phyloP scores from a whole-genome alignment of 208 protist species.

The Lotmaria passim region DNA sequence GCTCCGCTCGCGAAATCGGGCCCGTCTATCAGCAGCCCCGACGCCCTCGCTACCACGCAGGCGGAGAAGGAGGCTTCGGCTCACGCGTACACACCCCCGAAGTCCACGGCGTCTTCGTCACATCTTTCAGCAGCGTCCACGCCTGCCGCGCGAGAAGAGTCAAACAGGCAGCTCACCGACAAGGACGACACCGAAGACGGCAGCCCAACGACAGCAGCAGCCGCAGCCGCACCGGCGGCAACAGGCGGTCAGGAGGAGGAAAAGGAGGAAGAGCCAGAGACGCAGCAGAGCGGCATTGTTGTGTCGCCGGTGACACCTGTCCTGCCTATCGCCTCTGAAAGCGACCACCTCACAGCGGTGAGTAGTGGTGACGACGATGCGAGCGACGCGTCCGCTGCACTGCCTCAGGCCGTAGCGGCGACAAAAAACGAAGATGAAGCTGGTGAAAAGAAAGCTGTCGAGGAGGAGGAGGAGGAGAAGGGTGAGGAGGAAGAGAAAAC shows the following conservation, averaged over 20 bases:
- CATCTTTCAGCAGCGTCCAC: not conserved
- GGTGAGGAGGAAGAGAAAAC: not conserved
- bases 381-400: not conserved
- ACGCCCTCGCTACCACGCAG: conserved; percentile 4
- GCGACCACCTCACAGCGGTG: not conserved
- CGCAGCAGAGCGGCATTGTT: not conserved
- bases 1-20: not conserved
- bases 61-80: not conserved
- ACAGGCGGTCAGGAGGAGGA: too few relatives aligned
- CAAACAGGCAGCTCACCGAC: not conserved
- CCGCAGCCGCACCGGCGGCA: not conserved
- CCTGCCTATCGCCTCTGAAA: conserved; percentile 1
- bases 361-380: not conserved
- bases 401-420: not conserved
- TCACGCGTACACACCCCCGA: not conserved
- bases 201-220: too few relatives aligned
- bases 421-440: not conserved
- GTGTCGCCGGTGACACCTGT: not conserved
- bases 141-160: not conserved
- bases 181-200: not conserved
- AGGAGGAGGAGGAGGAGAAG: not conserved
- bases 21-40: not conserved
- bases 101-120: not conserved
- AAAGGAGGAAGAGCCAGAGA: conserved; percentile 10
- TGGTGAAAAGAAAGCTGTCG: not conserved